Percentiles rank a stretch among this genome's conserved stretches.
phyloP scores from a whole-genome alignment of 495 filamentous ascomycete genomes.

The Emericellopsis terricola region DNA sequence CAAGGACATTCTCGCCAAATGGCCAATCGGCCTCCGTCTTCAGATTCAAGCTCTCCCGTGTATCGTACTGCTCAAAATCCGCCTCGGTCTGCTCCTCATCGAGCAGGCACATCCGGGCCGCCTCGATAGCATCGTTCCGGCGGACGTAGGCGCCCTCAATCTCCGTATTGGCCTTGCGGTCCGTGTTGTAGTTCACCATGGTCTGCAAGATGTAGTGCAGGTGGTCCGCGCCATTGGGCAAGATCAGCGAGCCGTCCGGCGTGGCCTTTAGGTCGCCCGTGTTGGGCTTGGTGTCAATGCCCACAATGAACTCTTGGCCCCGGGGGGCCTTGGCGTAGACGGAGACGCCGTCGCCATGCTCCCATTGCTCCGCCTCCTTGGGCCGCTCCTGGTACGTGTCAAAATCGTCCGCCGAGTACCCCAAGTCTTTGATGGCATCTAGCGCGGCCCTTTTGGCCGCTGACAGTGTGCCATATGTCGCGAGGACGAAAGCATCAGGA shows the following conservation, averaged over 20 bases:
- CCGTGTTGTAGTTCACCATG: slow-evolving; percentile 19
- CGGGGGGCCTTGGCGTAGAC: slow-evolving; percentile 15
- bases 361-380: slow-evolving; percentile 9
- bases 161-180: slow-evolving; percentile 12
- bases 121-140: slow-evolving; percentile 11
- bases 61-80: slow-evolving; percentile 22
- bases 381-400: slow-evolving; percentile 7
- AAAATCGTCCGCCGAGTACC: slow-evolving; percentile 21
- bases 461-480: slow-evolving; percentile 15
- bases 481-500: slow-evolving; percentile 15
- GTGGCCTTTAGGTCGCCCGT: slow-evolving; percentile 8
- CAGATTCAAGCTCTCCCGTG: slow-evolving; percentile 7
- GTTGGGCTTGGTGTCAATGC: slow-evolving; percentile 21
- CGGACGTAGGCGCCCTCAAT: slow-evolving; percentile 19
- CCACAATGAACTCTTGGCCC: slow-evolving; percentile 18
- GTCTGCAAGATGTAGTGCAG: slow-evolving; percentile 26
- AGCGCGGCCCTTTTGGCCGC: slow-evolving; percentile 16
- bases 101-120: slow-evolving; percentile 10
- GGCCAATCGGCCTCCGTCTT: slow-evolving; percentile 14
- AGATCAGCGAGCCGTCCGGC: slow-evolving; percentile 5
- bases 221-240: slow-evolving; percentile 9
- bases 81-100: slow-evolving; percentile 5
- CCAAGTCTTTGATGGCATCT: slow-evolving; percentile 10
- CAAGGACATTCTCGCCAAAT: slow-evolving; percentile 24
- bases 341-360: slow-evolving; percentile 17